phyloP scores from a whole-genome alignment of 768 basidiomycete species.

The Phanerodontia chrysosporium region DNA sequence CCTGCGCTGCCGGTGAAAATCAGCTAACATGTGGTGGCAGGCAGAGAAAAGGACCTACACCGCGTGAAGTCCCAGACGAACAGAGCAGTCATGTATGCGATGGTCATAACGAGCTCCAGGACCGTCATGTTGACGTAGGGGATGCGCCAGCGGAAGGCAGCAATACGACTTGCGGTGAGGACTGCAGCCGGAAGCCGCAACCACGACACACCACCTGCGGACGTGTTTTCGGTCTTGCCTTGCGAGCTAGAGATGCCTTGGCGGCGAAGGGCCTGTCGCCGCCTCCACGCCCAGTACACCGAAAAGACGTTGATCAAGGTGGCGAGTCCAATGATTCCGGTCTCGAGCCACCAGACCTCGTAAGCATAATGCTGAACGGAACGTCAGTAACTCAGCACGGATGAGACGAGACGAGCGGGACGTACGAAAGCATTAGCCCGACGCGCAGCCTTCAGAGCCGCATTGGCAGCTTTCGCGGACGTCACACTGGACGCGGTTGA shows the following conservation, averaged over 20 bases:
- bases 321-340: constrained; percentile 14
- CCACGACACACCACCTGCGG: not conserved
- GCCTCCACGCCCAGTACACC: constrained; percentile 16
- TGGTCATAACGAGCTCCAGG: constrained; percentile 24
- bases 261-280: constrained; percentile 10
- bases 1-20: not conserved
- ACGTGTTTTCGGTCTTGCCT: not conserved
- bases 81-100: constrained; percentile 23
- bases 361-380: constrained; percentile 11
- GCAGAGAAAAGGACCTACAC: constrained; percentile 18
- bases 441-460: not conserved
- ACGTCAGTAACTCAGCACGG: not conserved
- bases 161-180: constrained; percentile 19
- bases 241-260: not conserved
- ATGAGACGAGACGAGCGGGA: not conserved
- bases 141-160: constrained; percentile 26
- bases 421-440: not conserved
- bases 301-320: constrained; percentile 14
- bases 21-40: not conserved
- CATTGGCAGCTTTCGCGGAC: not conserved
- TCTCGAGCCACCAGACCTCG: constrained; percentile 15
- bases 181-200: constrained; percentile 21
- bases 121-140: constrained; percentile 22
- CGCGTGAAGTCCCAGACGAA: constrained; percentile 25
- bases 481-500: too few species aligned